These are phyloP conservation scores for Aureoboletus auriporus DNA, from an alignment of 768 basidiomycete genomes.

Conservation along the genomic window DNA sequence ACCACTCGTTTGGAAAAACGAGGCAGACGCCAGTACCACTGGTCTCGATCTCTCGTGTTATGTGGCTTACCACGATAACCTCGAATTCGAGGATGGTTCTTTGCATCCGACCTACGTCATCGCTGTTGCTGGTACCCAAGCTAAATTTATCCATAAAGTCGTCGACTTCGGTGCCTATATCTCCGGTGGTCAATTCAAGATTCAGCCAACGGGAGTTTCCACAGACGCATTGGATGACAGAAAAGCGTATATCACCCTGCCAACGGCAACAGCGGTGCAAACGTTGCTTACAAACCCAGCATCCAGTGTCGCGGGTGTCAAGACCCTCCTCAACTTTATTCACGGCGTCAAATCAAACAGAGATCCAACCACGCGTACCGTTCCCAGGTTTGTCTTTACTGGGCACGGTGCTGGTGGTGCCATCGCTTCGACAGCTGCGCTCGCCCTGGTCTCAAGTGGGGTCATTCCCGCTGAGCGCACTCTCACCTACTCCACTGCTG, in stretches of 20 bases:
- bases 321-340: slow-evolving; percentile 3
- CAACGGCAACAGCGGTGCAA: background rate
- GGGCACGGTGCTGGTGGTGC: slow-evolving; percentile 5
- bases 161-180: slow-evolving; percentile 4
- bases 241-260: background rate
- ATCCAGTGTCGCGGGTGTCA: background rate
- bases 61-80: slow-evolving; percentile 1
- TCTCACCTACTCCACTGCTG: slow-evolving; percentile 3
- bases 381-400: slow-evolving; percentile 6
- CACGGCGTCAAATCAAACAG: background rate
- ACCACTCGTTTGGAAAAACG: slow-evolving; percentile 5
- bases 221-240: background rate
- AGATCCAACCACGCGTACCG: background rate
- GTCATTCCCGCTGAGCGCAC: background rate
- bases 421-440: slow-evolving; percentile 2
- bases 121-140: slow-evolving; percentile 1
- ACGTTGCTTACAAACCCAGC: slow-evolving; percentile 3
- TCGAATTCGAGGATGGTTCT: slow-evolving; percentile 6
- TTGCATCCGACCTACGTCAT: slow-evolving; percentile 8
- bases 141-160: background rate
- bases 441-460: slow-evolving; percentile 2
- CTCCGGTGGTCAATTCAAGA: background rate
- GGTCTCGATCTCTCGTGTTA: slow-evolving; percentile 8
- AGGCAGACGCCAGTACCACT: background rate
- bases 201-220: background rate